Evolutionary conservation across 305 asterid genomes (phyloP).

Genomic region (Fraxinus xanthoxyloides): DNA sequence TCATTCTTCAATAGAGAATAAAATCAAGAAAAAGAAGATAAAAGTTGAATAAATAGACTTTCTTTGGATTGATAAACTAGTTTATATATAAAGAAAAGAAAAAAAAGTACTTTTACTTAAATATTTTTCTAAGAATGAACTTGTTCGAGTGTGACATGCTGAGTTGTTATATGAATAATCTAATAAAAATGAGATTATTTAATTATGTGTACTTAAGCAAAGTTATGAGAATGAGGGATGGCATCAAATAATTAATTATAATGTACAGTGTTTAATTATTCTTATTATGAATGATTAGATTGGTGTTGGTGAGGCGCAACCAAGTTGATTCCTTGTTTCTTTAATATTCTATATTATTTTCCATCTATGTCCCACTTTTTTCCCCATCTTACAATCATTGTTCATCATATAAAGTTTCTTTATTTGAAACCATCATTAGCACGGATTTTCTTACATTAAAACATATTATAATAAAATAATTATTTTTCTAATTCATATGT

Average conservation of each 20-base stretch:
- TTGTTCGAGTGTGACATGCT: constrained; percentile 29
- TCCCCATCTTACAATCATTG: not conserved
- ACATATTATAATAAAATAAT: not conserved
- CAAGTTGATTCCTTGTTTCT: not conserved
- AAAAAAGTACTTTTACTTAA: not conserved
- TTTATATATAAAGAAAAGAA: not conserved
- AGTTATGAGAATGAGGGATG: constrained; percentile 10
- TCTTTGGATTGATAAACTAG: not conserved
- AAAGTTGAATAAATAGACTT: not conserved
- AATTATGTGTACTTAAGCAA: constrained; percentile 15
- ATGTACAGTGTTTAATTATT: constrained; percentile 21
- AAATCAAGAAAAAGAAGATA: not conserved
- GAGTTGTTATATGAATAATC: constrained; percentile 32
- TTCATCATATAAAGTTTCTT: not conserved
- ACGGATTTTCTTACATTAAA: constrained; percentile 4
- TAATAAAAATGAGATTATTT: constrained; percentile 4
- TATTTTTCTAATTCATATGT: not conserved
- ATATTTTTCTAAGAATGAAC: not conserved
- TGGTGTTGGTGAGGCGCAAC: not conserved
- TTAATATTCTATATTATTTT: not conserved
- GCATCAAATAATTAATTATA: constrained; percentile 13
- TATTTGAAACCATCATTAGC: constrained; percentile 11
- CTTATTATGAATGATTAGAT: constrained; percentile 22
- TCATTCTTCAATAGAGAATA: not conserved
- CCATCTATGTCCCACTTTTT: not conserved